Evolutionary conservation across 2,329 filamentous ascomycete species (phyloP).

Genomic region (Aspergillus aculeatinus): DNA sequence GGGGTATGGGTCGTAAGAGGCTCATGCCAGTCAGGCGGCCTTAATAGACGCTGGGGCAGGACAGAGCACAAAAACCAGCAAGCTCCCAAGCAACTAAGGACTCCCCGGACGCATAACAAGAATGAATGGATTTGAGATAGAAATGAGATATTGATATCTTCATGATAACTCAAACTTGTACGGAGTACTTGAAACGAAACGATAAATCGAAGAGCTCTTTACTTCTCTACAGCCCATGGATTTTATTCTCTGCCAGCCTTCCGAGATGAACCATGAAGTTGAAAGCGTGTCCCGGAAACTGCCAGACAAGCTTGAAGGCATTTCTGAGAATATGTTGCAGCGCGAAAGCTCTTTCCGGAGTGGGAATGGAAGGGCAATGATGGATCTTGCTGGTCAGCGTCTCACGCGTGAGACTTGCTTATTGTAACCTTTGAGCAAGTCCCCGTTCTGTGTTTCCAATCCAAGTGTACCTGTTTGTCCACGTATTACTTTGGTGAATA

Average conservation of each 20-base stretch:
- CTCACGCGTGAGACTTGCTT: neutral
- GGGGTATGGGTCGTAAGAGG: neutral
- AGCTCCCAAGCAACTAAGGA: neutral
- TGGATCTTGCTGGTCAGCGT: neutral
- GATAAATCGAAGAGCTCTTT: neutral
- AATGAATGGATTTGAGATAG: neutral
- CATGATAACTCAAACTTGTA: neutral
- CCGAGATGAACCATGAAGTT: neutral
- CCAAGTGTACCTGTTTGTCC: neutral
- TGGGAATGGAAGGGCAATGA: neutral
- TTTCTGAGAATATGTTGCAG: neutral
- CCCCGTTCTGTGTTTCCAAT: neutral
- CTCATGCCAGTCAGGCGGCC: neutral
- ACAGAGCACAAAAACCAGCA: neutral
- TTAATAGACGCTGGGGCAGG: no score
- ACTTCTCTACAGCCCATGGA: neutral
- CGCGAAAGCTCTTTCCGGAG: neutral
- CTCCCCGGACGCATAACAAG: neutral
- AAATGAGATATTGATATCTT: neutral
- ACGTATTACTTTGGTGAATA: neutral
- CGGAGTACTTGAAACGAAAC: neutral
- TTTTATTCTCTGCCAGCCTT: neutral
- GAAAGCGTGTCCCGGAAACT: neutral
- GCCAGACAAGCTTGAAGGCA: neutral
- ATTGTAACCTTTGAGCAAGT: slow-evolving; percentile 6